Evolutionary conservation across 176 grass and related monocot genomes (phyloP).

Genomic region (Lolium rigidum): DNA sequence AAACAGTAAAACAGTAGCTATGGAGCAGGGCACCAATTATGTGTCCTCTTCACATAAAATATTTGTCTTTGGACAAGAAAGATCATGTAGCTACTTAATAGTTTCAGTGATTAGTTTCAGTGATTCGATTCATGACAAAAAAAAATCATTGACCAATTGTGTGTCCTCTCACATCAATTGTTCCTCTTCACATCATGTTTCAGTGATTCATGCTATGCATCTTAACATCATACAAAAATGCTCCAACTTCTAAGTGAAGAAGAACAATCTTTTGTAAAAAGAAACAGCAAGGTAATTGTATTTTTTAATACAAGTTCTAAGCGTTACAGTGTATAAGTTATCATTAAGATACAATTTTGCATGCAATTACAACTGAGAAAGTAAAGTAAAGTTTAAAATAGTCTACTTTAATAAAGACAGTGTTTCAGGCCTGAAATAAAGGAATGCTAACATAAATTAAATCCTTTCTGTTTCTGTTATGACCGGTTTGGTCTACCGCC

Average conservation of each 20-base stretch:
- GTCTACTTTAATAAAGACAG: background rate
- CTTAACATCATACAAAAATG: background rate
- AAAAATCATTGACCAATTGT: too few species aligned
- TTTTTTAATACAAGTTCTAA: background rate
- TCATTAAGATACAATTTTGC: background rate
- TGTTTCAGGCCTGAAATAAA: background rate
- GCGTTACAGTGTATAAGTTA: background rate
- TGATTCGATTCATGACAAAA: too few species aligned
- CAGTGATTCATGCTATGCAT: background rate
- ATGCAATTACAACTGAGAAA: background rate
- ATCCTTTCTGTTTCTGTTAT: background rate
- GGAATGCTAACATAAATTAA: background rate
- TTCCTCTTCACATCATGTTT: background rate
- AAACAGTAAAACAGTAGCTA: too few species aligned
- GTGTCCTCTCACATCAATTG: conserved; percentile 6
- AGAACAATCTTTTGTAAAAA: background rate
- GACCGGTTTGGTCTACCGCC: too few species aligned
- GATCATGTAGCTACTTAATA: too few species aligned
- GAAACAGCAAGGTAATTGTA: conserved; percentile 12
- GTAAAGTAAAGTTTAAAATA: background rate
- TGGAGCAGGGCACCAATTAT: too few species aligned
- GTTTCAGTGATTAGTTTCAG: too few species aligned
- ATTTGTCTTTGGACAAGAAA: too few species aligned
- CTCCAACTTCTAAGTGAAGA: background rate
- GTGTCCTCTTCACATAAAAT: too few species aligned